Conservation (phyloP, 2,329 filamentous ascomycete species). For the Pestalotiopsis sp. region DNA sequence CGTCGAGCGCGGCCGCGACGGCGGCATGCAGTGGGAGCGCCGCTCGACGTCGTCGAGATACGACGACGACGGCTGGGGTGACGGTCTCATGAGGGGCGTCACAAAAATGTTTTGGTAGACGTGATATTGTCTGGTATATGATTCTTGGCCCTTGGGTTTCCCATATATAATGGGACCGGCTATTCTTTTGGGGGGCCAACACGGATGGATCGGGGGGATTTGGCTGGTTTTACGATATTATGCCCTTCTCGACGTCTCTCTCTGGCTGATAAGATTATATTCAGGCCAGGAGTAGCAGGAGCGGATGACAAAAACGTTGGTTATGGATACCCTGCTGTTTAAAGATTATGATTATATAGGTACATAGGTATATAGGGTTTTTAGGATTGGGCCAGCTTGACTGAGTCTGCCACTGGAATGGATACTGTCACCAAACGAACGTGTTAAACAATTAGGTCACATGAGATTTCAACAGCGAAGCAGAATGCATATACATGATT, state of each 20-base stretch:
- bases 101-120: slow-evolving; percentile 13
- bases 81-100: slow-evolving; percentile 23
- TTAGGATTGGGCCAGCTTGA: background rate
- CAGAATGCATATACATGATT: slow-evolving; percentile 15
- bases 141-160: slow-evolving; percentile 1
- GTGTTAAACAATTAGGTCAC: too few relatives aligned
- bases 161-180: background rate
- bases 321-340: background rate
- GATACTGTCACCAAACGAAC: too few relatives aligned
- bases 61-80: slow-evolving; percentile 27
- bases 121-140: background rate
- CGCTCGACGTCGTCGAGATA: slow-evolving; percentile 20
- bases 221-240: background rate
- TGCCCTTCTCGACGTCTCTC: background rate
- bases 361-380: background rate
- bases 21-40: slow-evolving; percentile 39
- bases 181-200: background rate
- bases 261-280: background rate
- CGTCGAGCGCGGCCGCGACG: slow-evolving; percentile 35
- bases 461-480: background rate
- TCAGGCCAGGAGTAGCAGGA: background rate
- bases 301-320: background rate
- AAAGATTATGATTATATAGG: slow-evolving; percentile 8
- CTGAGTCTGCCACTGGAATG: too few relatives aligned
- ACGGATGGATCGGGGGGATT: background rate